Base-by-base conservation (phyloP, 306 rosid genomes). In the Mimosa pudica region DNA sequence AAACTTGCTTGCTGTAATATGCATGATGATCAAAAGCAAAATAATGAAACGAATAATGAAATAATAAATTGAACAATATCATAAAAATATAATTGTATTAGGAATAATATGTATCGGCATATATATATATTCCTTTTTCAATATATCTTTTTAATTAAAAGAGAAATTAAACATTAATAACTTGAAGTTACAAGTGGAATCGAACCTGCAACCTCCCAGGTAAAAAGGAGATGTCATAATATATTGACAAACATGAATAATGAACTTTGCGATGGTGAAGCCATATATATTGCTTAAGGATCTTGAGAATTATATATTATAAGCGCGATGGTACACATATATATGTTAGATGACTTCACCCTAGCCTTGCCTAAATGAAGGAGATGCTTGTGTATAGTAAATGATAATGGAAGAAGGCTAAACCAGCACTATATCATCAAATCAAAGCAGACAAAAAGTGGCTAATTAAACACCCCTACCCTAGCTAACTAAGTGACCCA, bases 381-480 rank as follows among this genome's bases (percentile, higher is more conserved):
- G 67, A 61, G 14, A 61, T 60, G 33, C 65, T 60, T 12, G 9
- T 20, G 1, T 18, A 57, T 4, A 9, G 1, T 8, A 60, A 20
- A 9, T 20, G 35, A 20, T 60, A 9, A 9, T 60, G 65, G 65
- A 60, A 60, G 35, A 58, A 58, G 35, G 35, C 12, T 58, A 20
- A 58, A 58, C 18, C 30, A 58, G 9, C 18, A 2, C 9, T n/a
- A 58, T 18, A 18, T 12, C 64, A 12, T 7, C 33, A 58, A 58
- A 18, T 30, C 5, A 60, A 60, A 33, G 20, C 35, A 18, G 75
- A 74, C 68, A 77, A 67, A 8, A 18, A 58, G 62, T 63, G 35
- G 71, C 66, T 77, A 77, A 84, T 51, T 13, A 51, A 52, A 52
- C 20, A 60, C 78, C 80, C 80, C 80, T 68, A 77, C 73, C 33